Evolutionary conservation across 129 eudicot genomes (phyloP).

Genomic region (Arctium minus): DNA sequence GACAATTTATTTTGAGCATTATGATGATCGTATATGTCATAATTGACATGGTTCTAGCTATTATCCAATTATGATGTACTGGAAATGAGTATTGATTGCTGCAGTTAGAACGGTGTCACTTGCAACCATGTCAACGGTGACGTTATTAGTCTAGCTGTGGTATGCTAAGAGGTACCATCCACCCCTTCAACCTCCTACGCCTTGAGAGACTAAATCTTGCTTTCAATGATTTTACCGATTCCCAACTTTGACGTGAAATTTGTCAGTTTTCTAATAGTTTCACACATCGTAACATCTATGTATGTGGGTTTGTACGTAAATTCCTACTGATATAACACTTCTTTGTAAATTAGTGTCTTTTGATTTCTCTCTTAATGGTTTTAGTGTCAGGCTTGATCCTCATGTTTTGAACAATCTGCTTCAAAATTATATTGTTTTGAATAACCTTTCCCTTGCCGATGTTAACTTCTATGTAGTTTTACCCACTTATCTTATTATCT

Average conservation of each 20-base stretch:
- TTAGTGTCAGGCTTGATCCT: not conserved
- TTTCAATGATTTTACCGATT: too few relatives aligned
- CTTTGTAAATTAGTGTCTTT: too few relatives aligned
- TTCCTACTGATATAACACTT: too few relatives aligned
- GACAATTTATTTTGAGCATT: too few relatives aligned
- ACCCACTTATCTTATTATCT: conserved; percentile 9
- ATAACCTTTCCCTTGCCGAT: not conserved
- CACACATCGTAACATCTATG: not conserved
- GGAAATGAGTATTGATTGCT: too few relatives aligned
- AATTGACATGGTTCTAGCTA: too few relatives aligned
- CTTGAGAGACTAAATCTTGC: not conserved
- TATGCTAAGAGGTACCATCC: not conserved
- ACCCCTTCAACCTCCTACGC: not conserved
- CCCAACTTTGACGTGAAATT: not conserved
- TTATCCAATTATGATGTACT: too few relatives aligned
- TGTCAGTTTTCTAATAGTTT: not conserved
- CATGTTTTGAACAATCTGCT: conserved; percentile 1
- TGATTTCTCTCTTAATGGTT: not conserved
- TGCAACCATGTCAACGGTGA: too few relatives aligned
- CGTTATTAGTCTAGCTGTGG: not conserved
- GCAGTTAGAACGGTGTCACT: too few relatives aligned
- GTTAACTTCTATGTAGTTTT: not conserved
- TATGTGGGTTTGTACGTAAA: not conserved
- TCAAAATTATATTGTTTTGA: conserved; percentile 9
- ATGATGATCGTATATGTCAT: too few relatives aligned